These are phyloP conservation scores for Xerocomellus chrysenteron DNA, from an alignment of 768 basidiomycete genomes.

Conservation along the genomic window DNA sequence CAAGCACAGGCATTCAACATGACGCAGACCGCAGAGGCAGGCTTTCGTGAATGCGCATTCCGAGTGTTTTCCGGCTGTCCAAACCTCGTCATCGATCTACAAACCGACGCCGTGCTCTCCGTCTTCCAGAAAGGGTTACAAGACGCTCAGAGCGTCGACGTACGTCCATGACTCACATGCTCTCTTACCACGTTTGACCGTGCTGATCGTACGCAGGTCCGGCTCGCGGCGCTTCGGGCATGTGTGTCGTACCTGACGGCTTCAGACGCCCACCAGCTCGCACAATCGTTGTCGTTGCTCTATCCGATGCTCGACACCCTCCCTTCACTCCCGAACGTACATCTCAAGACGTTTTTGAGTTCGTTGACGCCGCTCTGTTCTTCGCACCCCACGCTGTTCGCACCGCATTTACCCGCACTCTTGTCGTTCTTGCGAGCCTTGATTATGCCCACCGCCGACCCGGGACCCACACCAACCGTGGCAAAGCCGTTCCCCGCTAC, in stretches of 20 bases:
- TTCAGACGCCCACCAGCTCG: conserved; percentile 58
- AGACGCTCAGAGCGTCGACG: conserved; percentile 65
- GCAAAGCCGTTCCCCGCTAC: conserved; percentile 43
- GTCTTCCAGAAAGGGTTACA: conserved; percentile 69
- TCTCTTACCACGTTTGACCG: not conserved
- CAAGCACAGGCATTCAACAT: conserved; percentile 71
- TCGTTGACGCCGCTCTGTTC: conserved; percentile 70
- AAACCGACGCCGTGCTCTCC: conserved; percentile 64
- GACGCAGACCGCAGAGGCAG: conserved; percentile 38
- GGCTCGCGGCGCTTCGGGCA: conserved; percentile 69
- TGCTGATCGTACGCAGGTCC: conserved; percentile 46
- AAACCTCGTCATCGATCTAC: conserved; percentile 74
- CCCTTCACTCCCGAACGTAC: conserved; percentile 50
- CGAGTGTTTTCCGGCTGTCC: conserved; percentile 72
- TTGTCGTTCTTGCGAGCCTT: conserved; percentile 69
- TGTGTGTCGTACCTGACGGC: conserved; percentile 67
- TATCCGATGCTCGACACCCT: conserved; percentile 76
- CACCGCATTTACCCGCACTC: conserved; percentile 65
- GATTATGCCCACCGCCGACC: conserved; percentile 61
- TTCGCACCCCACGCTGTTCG: conserved; percentile 69
- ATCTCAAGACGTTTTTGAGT: conserved; percentile 64
- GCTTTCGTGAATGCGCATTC: conserved; percentile 61
- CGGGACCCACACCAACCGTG: conserved; percentile 53
- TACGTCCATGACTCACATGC: conserved; percentile 30
- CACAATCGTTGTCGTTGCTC: conserved; percentile 59